phyloP scores from a whole-genome alignment of 2,329 filamentous ascomycete species.

The Neopestalotiopsis rosae region DNA sequence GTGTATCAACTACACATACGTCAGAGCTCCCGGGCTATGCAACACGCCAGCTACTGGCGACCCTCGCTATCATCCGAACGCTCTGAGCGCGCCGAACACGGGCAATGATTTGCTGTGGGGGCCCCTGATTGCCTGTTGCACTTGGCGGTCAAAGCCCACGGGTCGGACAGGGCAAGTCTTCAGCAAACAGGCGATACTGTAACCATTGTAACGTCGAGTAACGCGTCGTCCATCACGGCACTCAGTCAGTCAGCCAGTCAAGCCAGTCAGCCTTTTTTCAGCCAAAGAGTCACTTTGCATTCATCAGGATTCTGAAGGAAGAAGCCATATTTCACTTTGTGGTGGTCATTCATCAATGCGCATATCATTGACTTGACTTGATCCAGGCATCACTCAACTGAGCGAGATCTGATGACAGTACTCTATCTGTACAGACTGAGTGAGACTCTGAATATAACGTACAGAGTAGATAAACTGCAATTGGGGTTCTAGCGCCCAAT shows the following conservation, averaged over 20 bases:
- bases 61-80: too few relatives aligned
- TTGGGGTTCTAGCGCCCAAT: too few relatives aligned
- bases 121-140: not conserved
- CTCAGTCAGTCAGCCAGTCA: not conserved
- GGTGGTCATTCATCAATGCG: too few relatives aligned
- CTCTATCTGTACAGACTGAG: too few relatives aligned
- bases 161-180: not conserved
- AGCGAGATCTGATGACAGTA: too few relatives aligned
- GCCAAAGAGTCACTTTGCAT: not conserved
- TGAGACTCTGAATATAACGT: too few relatives aligned
- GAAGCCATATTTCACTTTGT: too few relatives aligned
- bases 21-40: not conserved
- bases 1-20: not conserved
- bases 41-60: not conserved
- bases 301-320: too few relatives aligned
- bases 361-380: too few relatives aligned
- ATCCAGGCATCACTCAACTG: too few relatives aligned
- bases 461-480: too few relatives aligned
- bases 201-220: not conserved
- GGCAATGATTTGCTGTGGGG: slow-evolving; percentile 1
- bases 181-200: not conserved
- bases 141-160: not conserved
- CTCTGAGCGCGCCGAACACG: not conserved
- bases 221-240: not conserved
- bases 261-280: not conserved